Percentiles rank a stretch among this genome's conserved stretches.
Evolutionary conservation across 306 rosid species (phyloP).

Genomic region (Medicago ruthenica): DNA sequence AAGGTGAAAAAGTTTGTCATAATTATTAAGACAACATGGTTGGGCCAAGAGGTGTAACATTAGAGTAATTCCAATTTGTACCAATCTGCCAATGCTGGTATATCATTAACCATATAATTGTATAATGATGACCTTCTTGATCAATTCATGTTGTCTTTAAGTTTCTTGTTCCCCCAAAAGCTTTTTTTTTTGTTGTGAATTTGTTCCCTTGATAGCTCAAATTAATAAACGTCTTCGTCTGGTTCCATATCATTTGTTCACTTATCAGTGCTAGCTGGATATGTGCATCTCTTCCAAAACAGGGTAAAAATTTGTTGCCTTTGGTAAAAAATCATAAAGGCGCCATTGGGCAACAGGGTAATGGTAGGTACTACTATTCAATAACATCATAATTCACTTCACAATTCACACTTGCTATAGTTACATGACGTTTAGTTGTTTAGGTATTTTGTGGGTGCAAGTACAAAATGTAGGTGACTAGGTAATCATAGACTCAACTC

Average conservation of each 20-base stretch:
- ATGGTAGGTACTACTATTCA: constrained; percentile 13
- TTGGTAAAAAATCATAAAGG: constrained; percentile 20
- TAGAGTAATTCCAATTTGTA: neutral
- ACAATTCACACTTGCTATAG: neutral
- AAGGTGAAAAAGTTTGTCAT: constrained; percentile 49
- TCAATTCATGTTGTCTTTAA: constrained; percentile 5
- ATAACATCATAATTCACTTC: constrained; percentile 4
- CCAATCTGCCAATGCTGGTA: neutral
- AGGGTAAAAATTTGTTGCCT: neutral
- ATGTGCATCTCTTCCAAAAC: neutral
- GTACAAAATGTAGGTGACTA: constrained; percentile 25
- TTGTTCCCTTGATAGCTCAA: neutral
- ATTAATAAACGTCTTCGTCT: neutral
- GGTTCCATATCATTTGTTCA: constrained; percentile 25
- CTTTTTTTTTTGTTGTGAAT: no score
- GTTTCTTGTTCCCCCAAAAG: neutral
- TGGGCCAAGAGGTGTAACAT: constrained; percentile 31
- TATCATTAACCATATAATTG: constrained; percentile 36
- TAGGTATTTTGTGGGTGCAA: neutral
- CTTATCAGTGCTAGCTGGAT: neutral
- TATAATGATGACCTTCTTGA: constrained; percentile 34
- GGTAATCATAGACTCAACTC: constrained; percentile 12
- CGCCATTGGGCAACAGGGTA: neutral
- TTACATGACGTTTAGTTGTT: neutral
- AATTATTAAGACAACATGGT: constrained; percentile 47